These are phyloP conservation scores for Aspergillus brunneoviolaceus DNA, from an alignment of 2,329 filamentous ascomycete genomes.

Conservation along the genomic window DNA sequence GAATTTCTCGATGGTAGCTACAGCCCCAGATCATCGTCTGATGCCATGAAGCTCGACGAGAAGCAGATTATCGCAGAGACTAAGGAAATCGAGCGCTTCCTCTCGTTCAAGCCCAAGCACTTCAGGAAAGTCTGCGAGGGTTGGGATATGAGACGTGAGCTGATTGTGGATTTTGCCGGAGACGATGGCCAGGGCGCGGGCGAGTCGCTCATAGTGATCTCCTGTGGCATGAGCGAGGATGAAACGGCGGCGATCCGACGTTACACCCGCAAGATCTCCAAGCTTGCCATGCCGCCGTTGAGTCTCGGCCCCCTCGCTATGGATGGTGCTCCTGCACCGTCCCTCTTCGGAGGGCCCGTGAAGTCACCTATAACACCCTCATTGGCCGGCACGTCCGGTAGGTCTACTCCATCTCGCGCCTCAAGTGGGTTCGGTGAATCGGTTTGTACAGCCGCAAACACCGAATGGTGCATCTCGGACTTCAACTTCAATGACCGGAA, in stretches of 20 bases:
- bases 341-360: slow-evolving; percentile 53
- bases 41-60: slow-evolving; percentile 67
- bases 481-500: slow-evolving; percentile 62
- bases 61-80: slow-evolving; percentile 75
- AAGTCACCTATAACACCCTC: slow-evolving; percentile 21
- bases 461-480: slow-evolving; percentile 67
- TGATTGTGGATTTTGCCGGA: slow-evolving; percentile 86
- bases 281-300: slow-evolving; percentile 25
- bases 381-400: slow-evolving; percentile 15
- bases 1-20: slow-evolving; percentile 70
- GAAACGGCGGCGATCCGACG: slow-evolving; percentile 54
- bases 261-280: slow-evolving; percentile 56
- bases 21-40: slow-evolving; percentile 74
- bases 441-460: slow-evolving; percentile 42
- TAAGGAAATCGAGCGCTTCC: slow-evolving; percentile 74
- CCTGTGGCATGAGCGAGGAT: slow-evolving; percentile 66
- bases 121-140: slow-evolving; percentile 76
- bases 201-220: slow-evolving; percentile 73
- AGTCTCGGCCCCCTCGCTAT: not conserved
- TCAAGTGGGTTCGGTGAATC: slow-evolving; percentile 31
- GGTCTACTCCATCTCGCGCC: slow-evolving; percentile 33
- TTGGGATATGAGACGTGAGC: slow-evolving; percentile 86
- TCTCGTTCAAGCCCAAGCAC: slow-evolving; percentile 70
- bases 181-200: slow-evolving; percentile 75
- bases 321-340: slow-evolving; percentile 32